Percentiles rank a stretch among this genome's conserved stretches.
These are phyloP conservation scores for Neocallimastix lanati DNA, from an alignment of 192 early-diverging fungal species.

Conservation along the genomic window DNA sequence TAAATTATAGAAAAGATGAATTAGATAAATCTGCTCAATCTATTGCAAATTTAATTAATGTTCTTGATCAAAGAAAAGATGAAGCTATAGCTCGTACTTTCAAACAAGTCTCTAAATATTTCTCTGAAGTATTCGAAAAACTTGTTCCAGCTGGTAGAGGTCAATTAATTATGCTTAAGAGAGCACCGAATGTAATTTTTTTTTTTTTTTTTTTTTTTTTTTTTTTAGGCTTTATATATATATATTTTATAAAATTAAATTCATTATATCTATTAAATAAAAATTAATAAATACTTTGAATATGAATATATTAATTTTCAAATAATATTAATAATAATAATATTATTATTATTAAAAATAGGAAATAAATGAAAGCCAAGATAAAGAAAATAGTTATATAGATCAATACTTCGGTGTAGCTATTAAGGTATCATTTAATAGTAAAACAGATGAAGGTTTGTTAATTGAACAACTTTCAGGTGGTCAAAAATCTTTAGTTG, in stretches of 20 bases:
- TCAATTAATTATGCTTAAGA: conserved; percentile 65
- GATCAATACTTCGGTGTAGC: conserved; percentile 83
- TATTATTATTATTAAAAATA: not conserved
- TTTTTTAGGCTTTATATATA: not conserved
- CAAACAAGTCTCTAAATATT: conserved; percentile 73
- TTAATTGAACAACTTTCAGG: conserved; percentile 91
- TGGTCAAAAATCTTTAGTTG: conserved; percentile 95
- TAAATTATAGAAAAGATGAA: conserved; percentile 69
- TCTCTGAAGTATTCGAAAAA: conserved; percentile 70
- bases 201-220: not conserved
- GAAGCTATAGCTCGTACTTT: conserved; percentile 95
- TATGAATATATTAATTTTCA: conserved; percentile 3
- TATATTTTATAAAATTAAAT: not conserved
- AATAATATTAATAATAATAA: not conserved
- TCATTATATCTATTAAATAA: too few species aligned
- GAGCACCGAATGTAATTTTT: conserved; percentile 22
- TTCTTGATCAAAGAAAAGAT: conserved; percentile 88
- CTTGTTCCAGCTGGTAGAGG: conserved; percentile 77
- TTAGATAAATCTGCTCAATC: conserved; percentile 65
- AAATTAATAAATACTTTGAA: too few species aligned
- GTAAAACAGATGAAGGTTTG: conserved; percentile 64
- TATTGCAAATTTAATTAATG: conserved; percentile 70
- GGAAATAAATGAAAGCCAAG: conserved; percentile 6
- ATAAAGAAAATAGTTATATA: conserved; percentile 13
- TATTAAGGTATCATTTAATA: conserved; percentile 70